phyloP scores from a whole-genome alignment of 305 asterid species.

The Solanum hybrid region DNA sequence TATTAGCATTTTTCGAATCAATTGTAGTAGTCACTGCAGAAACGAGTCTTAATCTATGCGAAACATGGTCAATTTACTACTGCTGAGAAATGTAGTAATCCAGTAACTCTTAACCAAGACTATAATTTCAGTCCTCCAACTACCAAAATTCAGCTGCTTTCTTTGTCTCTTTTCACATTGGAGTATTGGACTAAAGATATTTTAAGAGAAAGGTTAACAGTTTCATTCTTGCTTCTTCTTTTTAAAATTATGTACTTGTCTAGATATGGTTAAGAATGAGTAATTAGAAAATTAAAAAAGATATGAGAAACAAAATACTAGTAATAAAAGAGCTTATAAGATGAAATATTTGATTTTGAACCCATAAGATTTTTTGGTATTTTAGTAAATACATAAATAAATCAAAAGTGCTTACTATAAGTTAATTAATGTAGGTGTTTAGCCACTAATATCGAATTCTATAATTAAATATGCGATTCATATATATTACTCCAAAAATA shows the following conservation, averaged over 20 bases:
- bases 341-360: background rate
- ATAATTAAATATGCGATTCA: background rate
- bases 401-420: background rate
- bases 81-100: background rate
- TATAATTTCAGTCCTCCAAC: background rate
- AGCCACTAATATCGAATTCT: background rate
- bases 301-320: background rate
- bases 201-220: background rate
- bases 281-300: background rate
- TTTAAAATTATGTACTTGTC: background rate
- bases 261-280: background rate
- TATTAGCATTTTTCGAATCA: background rate
- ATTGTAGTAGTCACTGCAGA: background rate
- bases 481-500: background rate
- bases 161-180: background rate
- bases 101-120: background rate
- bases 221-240: background rate
- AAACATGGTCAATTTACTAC: background rate
- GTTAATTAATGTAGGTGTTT: background rate
- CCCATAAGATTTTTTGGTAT: background rate
- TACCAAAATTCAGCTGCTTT: background rate
- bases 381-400: background rate
- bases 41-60: background rate
- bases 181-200: background rate
- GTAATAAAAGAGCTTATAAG: background rate